These are phyloP conservation scores for Hura crepitans DNA, from an alignment of 441 rosid genomes.

Conservation along the genomic window DNA sequence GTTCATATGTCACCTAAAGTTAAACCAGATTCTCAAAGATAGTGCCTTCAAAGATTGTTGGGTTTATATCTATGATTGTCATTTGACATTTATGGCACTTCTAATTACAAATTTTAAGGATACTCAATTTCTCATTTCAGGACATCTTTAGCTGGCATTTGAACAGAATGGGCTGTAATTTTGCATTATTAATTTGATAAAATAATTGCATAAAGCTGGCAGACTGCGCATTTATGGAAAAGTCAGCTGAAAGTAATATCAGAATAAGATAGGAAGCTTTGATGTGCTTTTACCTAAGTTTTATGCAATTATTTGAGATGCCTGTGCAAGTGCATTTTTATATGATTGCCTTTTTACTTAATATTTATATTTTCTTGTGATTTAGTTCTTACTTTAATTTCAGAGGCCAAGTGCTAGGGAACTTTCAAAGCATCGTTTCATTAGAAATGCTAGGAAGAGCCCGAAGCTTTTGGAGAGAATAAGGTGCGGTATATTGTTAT, in stretches of 20 bases:
- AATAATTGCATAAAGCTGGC: not conserved
- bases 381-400: conserved; percentile 31
- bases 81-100: not conserved
- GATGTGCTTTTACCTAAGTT: not conserved
- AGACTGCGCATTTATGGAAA: not conserved
- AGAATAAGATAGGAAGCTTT: not conserved
- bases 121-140: not conserved
- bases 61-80: not conserved
- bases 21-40: not conserved
- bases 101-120: not conserved
- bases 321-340: not conserved
- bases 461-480: conserved; percentile 87
- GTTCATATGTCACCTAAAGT: not conserved
- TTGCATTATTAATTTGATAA: not conserved
- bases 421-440: conserved; percentile 85
- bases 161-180: not conserved
- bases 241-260: not conserved
- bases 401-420: conserved; percentile 98
- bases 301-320: not conserved
- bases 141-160: not conserved
- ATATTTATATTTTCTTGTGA: conserved; percentile 10
- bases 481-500: conserved; percentile 50
- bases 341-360: not conserved
- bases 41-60: not conserved
- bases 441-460: conserved; percentile 76